Base-by-base conservation (phyloP, 148 eudicot species). In the Arbutus unedo region DNA sequence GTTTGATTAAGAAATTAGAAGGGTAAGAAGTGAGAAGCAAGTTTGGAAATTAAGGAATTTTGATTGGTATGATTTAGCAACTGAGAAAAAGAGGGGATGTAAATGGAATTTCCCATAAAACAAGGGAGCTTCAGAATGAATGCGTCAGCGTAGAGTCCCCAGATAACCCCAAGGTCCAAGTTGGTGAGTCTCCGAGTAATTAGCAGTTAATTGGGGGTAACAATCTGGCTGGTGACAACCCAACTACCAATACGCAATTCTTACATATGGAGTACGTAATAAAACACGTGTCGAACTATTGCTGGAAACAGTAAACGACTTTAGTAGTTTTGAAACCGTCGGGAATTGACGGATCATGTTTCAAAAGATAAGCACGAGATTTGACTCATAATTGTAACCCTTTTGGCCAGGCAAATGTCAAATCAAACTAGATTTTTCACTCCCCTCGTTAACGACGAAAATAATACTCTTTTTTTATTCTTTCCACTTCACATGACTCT, bases 191-290 rank as follows among this genome's bases (percentile, higher is more conserved):
- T 60, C 79, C 60, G 21, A 76, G 44, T 53, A 76, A 76, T 76
- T 76, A 51, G 79, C 79, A 76, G 60, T 76, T 76, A 76, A 76
- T 76, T 53, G 45, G n/a, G 90, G 77, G 64, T 85, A 85, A n/a
- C 81, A 71, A n/a, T 53, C 79, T 56, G 81, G 83, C 79, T 56
- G 81, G 83, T 43, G 83, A 84, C 57, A 62, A 31, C 44, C 66
- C 74, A 75, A 76, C 74, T 13, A 82, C 66, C 50, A 64, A 19
- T 3, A 74, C 68, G 71, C 71, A 72, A 71, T 13, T 81, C 77
- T 81, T 71, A 72, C 77, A 45, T 1, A 4, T 8, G 38, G 23
- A 64, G 62, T 81, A 68, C 77, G 53, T 57, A 57, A 54, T 5
- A n/a, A 3, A 1, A 64, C 74, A 82, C 75, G 74, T 76, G 80